Evolutionary conservation across 768 basidiomycete species (phyloP), one percentile per base, ranked within the genome.

Genomic region (Multifurca ochricompacta): DNA sequence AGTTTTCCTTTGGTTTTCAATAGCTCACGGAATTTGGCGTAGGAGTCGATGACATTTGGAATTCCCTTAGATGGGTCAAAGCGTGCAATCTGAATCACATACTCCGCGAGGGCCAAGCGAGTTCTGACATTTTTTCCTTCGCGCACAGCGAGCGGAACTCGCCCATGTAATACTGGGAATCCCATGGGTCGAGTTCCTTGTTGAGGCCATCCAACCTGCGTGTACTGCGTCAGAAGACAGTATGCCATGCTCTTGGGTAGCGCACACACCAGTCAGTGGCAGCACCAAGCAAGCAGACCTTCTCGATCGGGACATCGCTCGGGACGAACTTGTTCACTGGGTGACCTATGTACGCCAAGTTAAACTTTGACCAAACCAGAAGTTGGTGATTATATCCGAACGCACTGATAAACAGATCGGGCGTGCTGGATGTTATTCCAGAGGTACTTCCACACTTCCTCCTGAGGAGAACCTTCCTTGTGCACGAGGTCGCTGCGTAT

Each of bases 251-350:
- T 11, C 14, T 34, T 28, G 4, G 9, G 67, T 59, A 19, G 65
- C 53, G 18, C 5, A 68, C 82, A 58, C 57, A 87, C 87, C 86
- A 90, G 67, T 91, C 89, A 41, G 89, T 91, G 23, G 89, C 84
- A 63, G 89, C 89, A 65, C 87, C 87, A 49, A 91, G 74, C 30
- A 91, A 76, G 34, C 81, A 70, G 46, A 91, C 70, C 61, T 81
- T 90, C 66, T 83, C 76, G 10, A 73, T 70, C 11, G 84, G 84
- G 4, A 95, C 91, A 63, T 86, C 85, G 60, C 80, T 81, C 3
- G 94, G 94, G 10, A 96, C 91, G 63, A 97, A 97, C 69, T 89
- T 91, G 75, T 78, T 87, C 63, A 97, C 91, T 16, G 94, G 93
- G 67, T 96, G 93, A 67, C 77, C 80, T 79, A 49, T 44, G 47